Evolutionary conservation across 257 asterid genomes (phyloP).

Genomic region (Petrea volubilis): DNA sequence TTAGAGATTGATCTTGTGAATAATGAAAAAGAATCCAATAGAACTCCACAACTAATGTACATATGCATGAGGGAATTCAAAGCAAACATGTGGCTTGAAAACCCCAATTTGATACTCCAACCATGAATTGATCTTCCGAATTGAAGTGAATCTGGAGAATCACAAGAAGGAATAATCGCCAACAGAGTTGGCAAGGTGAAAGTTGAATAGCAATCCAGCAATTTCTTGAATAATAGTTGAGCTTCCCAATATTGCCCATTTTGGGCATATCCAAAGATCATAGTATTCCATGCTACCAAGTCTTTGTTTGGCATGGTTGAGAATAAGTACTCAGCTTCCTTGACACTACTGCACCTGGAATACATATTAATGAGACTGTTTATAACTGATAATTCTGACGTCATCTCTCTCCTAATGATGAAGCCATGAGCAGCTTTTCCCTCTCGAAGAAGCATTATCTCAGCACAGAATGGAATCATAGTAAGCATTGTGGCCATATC

Average conservation of each 20-base stretch:
- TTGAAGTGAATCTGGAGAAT: constrained; percentile 41
- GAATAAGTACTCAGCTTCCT: constrained; percentile 49
- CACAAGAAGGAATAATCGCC: constrained; percentile 61
- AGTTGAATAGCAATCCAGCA: constrained; percentile 28
- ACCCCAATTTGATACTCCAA: constrained; percentile 65
- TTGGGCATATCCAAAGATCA: constrained; percentile 64
- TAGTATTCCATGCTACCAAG: constrained; percentile 66
- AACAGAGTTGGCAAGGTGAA: constrained; percentile 59
- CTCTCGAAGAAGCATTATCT: constrained; percentile 42
- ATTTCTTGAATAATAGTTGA: constrained; percentile 49
- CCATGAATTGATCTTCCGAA: constrained; percentile 59
- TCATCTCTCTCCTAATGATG: constrained; percentile 51
- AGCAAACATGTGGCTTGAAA: constrained; percentile 35
- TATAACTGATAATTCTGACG: constrained; percentile 34
- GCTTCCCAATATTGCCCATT: constrained; percentile 49
- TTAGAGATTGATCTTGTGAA: constrained; percentile 29
- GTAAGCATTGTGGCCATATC: constrained; percentile 57
- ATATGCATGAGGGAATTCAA: constrained; percentile 57
- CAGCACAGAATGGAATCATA: constrained; percentile 51
- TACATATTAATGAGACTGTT: constrained; percentile 68
- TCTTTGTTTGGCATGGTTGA: constrained; percentile 48
- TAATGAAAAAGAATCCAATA: constrained; percentile 47
- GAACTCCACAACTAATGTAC: constrained; percentile 57
- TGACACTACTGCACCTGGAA: constrained; percentile 36
- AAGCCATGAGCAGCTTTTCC: constrained; percentile 69